Percentiles rank a stretch among this genome's conserved stretches.
phyloP scores from a whole-genome alignment of 345 rosid species.

The Brassica juncea region DNA sequence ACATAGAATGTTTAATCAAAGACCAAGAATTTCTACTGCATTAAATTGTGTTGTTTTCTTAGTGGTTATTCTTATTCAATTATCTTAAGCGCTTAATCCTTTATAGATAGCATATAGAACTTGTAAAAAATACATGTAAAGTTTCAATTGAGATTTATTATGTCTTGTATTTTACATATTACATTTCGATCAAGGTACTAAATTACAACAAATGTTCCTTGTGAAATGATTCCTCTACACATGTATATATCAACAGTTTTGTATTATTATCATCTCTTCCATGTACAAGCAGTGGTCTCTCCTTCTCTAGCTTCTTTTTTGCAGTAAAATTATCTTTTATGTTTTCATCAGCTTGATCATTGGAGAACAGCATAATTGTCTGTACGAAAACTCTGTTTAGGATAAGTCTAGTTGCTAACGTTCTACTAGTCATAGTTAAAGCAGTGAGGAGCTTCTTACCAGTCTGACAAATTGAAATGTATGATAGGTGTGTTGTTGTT shows the following conservation, averaged over 20 bases:
- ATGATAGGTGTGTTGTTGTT: constrained; percentile 21
- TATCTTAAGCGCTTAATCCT: not conserved
- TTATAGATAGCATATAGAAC: not conserved
- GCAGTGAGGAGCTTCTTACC: constrained; percentile 42
- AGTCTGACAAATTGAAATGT: constrained; percentile 14
- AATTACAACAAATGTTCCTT: not conserved
- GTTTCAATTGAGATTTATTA: not conserved
- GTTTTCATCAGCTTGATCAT: constrained; percentile 28
- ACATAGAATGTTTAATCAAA: not conserved
- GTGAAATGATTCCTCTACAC: constrained; percentile 6
- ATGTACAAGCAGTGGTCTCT: constrained; percentile 1
- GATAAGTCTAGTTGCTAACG: constrained; percentile 1
- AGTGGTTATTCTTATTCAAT: not conserved
- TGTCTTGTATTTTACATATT: constrained; percentile 6
- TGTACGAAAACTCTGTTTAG: not conserved
- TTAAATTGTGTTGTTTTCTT: not conserved
- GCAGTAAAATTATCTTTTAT: not conserved
- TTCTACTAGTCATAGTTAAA: not conserved
- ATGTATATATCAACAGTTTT: constrained; percentile 26
- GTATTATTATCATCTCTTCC: constrained; percentile 17
- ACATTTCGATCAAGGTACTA: not conserved
- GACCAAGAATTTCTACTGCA: not conserved
- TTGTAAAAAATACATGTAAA: not conserved
- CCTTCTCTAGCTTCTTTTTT: constrained; percentile 28
- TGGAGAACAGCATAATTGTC: constrained; percentile 12